Evolutionary conservation across 768 basidiomycete genomes (phyloP).

Genomic region (Lentinula boryana): DNA sequence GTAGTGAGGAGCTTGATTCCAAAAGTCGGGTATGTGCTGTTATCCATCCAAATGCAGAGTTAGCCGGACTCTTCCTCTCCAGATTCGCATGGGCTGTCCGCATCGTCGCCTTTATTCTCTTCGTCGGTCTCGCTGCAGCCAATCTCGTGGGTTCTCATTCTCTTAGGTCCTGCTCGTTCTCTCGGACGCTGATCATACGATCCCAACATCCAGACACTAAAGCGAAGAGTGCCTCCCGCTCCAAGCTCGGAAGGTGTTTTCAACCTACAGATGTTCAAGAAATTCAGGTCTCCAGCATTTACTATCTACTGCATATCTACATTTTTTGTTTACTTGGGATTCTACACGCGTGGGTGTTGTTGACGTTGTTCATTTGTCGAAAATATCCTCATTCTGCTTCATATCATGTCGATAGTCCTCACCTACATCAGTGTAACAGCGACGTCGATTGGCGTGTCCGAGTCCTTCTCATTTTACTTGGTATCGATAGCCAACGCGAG

Average conservation of each 20-base stretch:
- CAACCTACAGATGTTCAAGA: slow-evolving; percentile 49
- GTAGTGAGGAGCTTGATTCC: slow-evolving; percentile 49
- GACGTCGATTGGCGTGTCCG: slow-evolving; percentile 37
- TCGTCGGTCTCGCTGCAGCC: slow-evolving; percentile 43
- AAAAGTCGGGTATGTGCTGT: slow-evolving; percentile 29
- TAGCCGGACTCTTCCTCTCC: not conserved
- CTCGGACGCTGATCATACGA: slow-evolving; percentile 23
- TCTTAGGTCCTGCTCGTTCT: too few species aligned
- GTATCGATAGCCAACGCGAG: slow-evolving; percentile 64
- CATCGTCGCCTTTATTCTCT: slow-evolving; percentile 57
- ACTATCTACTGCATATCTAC: slow-evolving; percentile 52
- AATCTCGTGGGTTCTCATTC: slow-evolving; percentile 36
- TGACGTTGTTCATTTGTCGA: not conserved
- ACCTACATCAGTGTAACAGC: slow-evolving; percentile 65
- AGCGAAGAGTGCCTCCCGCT: slow-evolving; percentile 47
- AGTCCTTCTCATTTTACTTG: slow-evolving; percentile 55
- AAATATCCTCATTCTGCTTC: slow-evolving; percentile 14
- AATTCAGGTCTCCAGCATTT: slow-evolving; percentile 40
- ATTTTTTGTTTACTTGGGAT: slow-evolving; percentile 55
- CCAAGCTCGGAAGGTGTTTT: slow-evolving; percentile 41
- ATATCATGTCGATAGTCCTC: slow-evolving; percentile 36
- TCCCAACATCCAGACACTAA: slow-evolving; percentile 14
- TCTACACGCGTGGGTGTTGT: slow-evolving; percentile 51
- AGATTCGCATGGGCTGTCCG: slow-evolving; percentile 82
- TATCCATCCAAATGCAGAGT: not conserved